Conservation (phyloP, 2,329 filamentous ascomycete species). For the Cucurbitaria berberidis region DNA sequence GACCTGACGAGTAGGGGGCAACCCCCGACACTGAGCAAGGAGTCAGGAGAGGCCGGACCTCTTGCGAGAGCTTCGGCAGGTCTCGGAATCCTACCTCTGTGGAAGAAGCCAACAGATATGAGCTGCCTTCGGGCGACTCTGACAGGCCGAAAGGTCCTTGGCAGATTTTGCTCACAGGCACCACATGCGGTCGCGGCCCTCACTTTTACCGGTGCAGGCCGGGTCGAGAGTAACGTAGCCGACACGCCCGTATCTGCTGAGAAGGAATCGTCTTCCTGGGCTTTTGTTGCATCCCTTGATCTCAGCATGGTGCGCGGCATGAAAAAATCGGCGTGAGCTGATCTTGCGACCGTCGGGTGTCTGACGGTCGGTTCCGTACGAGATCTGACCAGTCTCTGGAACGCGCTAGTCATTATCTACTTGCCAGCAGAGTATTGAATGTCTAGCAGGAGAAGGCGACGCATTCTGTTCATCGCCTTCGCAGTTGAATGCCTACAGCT, state of each 20-base stretch:
- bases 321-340: neutral
- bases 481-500: conserved; percentile 1
- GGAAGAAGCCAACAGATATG: conserved; percentile 46
- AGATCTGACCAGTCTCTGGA: neutral
- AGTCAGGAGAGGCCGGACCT: conserved; percentile 31
- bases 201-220: too few species aligned
- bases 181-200: too few species aligned
- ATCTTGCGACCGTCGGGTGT: neutral
- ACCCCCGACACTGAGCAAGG: conserved; percentile 31
- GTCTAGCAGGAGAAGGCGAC: conserved; percentile 1
- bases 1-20: conserved; percentile 35
- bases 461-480: conserved; percentile 10
- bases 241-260: neutral
- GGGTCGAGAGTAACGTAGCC: too few species aligned
- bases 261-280: neutral
- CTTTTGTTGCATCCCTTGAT: neutral
- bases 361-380: neutral
- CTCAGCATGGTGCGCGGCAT: neutral
- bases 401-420: too few species aligned
- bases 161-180: conserved; percentile 41
- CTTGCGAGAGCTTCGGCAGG: conserved; percentile 23
- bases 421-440: too few species aligned
- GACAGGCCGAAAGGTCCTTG: conserved; percentile 41
- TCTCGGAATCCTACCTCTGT: conserved; percentile 27
- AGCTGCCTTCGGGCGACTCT: conserved; percentile 23